Evolutionary conservation across 1,139 yeast species (phyloP).

Genomic region (Geotrichum siamense): DNA sequence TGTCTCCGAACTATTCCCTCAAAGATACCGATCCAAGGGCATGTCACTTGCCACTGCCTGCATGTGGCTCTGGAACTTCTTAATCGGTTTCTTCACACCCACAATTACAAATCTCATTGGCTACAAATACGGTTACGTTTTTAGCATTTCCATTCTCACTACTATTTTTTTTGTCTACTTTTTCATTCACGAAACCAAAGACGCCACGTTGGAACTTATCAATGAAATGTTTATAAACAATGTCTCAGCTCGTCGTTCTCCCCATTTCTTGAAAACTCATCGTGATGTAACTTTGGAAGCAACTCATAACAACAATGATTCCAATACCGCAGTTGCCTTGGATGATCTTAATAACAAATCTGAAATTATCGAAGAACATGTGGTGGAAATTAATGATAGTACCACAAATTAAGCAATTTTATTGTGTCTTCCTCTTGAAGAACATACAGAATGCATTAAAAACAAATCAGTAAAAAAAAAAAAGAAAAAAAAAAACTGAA

Average conservation of each 20-base stretch:
- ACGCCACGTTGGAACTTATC: slow-evolving; percentile 66
- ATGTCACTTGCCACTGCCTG: slow-evolving; percentile 43
- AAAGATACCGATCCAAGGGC: slow-evolving; percentile 72
- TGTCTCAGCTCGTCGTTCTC: slow-evolving; percentile 30
- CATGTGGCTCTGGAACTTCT: slow-evolving; percentile 36
- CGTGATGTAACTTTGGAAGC: too few species aligned
- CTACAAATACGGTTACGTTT: slow-evolving; percentile 35
- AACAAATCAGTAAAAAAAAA: too few species aligned
- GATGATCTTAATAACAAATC: too few species aligned
- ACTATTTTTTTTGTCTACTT: slow-evolving; percentile 59
- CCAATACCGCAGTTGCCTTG: too few species aligned
- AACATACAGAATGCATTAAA: too few species aligned
- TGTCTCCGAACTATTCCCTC: slow-evolving; percentile 71
- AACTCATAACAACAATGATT: too few species aligned
- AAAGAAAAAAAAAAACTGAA: too few species aligned
- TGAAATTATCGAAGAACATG: too few species aligned
- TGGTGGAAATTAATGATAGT: too few species aligned
- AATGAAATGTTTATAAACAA: slow-evolving; percentile 45
- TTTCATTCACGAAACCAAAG: slow-evolving; percentile 67
- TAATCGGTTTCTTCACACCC: slow-evolving; percentile 68
- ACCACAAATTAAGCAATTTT: too few species aligned
- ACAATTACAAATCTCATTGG: slow-evolving; percentile 51
- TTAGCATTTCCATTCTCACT: slow-evolving; percentile 52
- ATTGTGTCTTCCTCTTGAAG: too few species aligned
- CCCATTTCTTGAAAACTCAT: too few species aligned